A percentile compares a stretch with the other conserved stretches of the same genome.
Conservation (phyloP, 768 basidiomycete species). For the Mycena pura region DNA sequence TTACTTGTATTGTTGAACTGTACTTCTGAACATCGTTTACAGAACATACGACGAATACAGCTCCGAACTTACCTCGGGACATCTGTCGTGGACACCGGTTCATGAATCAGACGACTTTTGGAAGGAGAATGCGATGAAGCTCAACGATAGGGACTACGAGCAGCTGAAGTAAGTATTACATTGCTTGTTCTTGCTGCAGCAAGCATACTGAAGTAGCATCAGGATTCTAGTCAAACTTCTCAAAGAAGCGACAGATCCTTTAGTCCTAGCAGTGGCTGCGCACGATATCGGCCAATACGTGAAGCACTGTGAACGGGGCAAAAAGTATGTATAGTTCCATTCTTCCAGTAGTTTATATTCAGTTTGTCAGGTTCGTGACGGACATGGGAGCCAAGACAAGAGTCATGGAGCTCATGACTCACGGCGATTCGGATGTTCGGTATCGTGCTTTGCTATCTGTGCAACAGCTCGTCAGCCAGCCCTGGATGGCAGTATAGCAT, state of each 20-base stretch:
- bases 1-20: background rate
- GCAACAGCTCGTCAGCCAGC: conserved; percentile 90
- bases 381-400: conserved; percentile 87
- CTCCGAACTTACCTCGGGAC: conserved; percentile 88
- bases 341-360: background rate
- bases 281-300: conserved; percentile 96
- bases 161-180: conserved; percentile 73
- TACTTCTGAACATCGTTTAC: conserved; percentile 1
- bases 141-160: conserved; percentile 85
- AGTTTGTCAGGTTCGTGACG: conserved; percentile 66
- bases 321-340: conserved; percentile 66
- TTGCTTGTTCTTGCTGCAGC: background rate
- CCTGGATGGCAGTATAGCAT: conserved; percentile 67
- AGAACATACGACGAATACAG: conserved; percentile 97
- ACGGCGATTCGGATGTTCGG: conserved; percentile 85
- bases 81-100: conserved; percentile 93
- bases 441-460: conserved; percentile 92
- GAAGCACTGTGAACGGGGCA: conserved; percentile 88
- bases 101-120: conserved; percentile 98
- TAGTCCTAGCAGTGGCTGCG: conserved; percentile 88
- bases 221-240: conserved; percentile 81
- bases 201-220: conserved; percentile 2
- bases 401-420: conserved; percentile 93
- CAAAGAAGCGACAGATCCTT: conserved; percentile 70
- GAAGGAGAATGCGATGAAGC: conserved; percentile 89